Conservation (phyloP, 2,329 filamentous ascomycete genomes). For the Gnomoniopsis smithogilvyi region DNA sequence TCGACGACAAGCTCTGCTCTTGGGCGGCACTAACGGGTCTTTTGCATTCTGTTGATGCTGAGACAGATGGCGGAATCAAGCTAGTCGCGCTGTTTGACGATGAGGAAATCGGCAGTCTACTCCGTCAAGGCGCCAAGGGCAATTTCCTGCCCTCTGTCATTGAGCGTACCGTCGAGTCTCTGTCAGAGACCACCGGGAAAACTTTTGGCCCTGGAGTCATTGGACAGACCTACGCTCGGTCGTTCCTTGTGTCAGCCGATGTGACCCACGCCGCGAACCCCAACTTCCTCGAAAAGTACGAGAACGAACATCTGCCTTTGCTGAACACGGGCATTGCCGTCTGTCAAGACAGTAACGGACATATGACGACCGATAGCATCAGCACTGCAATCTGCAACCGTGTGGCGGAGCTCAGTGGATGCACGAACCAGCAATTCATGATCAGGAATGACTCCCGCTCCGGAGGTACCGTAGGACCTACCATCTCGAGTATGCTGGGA, state of each 20-base stretch:
- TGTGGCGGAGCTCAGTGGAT: slow-evolving; percentile 70
- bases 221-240: slow-evolving; percentile 83
- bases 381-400: slow-evolving; percentile 77
- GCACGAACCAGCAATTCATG: slow-evolving; percentile 82
- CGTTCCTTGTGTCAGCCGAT: slow-evolving; percentile 88
- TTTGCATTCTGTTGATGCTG: slow-evolving; percentile 59
- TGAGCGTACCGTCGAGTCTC: slow-evolving; percentile 73
- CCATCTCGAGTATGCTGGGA: slow-evolving; percentile 77
- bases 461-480: slow-evolving; percentile 93
- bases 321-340: slow-evolving; percentile 86
- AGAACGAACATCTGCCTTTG: slow-evolving; percentile 79
- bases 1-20: slow-evolving; percentile 97
- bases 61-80: slow-evolving; percentile 70
- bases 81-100: slow-evolving; percentile 94
- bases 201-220: slow-evolving; percentile 60
- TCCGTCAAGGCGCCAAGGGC: slow-evolving; percentile 83
- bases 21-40: slow-evolving; percentile 87
- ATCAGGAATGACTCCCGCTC: slow-evolving; percentile 88
- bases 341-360: slow-evolving; percentile 80
- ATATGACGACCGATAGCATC: slow-evolving; percentile 93
- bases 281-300: slow-evolving; percentile 83
- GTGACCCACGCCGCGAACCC: slow-evolving; percentile 94
- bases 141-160: slow-evolving; percentile 84
- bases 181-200: slow-evolving; percentile 47
- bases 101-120: slow-evolving; percentile 89